Base-by-base conservation (phyloP, 2,329 filamentous ascomycete genomes). In the Aureobasidium sp. region DNA sequence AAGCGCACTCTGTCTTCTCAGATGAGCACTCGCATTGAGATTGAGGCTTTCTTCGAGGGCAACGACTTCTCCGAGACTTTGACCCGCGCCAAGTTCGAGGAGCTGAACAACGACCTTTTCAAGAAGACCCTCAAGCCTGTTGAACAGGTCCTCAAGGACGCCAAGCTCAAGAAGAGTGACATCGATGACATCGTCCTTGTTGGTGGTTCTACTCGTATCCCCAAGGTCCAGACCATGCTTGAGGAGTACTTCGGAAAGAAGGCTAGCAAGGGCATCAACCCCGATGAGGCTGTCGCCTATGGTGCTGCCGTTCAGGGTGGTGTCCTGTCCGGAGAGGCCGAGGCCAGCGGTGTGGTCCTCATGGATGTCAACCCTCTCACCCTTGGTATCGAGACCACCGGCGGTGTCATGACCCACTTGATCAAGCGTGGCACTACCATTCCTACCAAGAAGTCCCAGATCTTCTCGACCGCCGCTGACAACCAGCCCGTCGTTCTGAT, bases 71-170 rank as follows among this genome's bases (percentile, higher is more conserved):
- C 90, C 44, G 91, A 97, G 84, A 96, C 90, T 59, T 83, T 98
- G 50, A 96, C 91, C 71, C 88, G 91, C 65, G 93, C 93, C 80
- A 97, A 97, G 82, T 97, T 98, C 67, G 93, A 98, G 78, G 91
- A 97, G 77, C 83, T 97, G 66, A 97, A 97, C 86, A 90, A 90
- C 64, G 91, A 97, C 67, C 85, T 97, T 58, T 97, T 97, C 86
- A 95, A 95, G 85, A 95, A 93, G 83, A 97, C 93, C 55, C 83
- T 97, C 62, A 95, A 96, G 84, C 91, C 93, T 55, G 93, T 97
- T 62, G 90, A 97, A 79, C 90, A 96, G 81, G 93, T 97, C 62
- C 82, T 98, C 69, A 95, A 95, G 80, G 93, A 97, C 64, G 90
- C 90, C 71, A 95, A 96, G 80, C 80, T 96, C 66, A 91, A 91